Evolutionary conservation across 495 filamentous ascomycete species (phyloP).

Genomic region (Aspergillus sparsus): DNA sequence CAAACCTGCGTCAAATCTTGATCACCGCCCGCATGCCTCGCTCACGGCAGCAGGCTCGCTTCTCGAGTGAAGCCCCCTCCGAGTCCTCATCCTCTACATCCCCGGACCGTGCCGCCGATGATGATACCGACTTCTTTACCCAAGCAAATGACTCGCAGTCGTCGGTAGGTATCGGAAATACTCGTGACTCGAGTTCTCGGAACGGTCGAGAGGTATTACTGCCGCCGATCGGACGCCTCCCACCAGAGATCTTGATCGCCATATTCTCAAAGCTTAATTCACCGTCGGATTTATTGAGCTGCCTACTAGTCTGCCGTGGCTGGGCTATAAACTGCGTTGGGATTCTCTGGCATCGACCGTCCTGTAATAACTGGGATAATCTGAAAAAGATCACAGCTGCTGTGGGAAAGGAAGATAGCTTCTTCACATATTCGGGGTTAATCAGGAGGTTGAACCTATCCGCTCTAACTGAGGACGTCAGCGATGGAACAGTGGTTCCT

Average conservation of each 20-base stretch:
- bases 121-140: conserved; percentile 92
- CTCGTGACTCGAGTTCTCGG: conserved; percentile 66
- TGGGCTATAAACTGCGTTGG: conserved; percentile 95
- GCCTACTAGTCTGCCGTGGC: conserved; percentile 87
- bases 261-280: conserved; percentile 83
- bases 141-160: conserved; percentile 87
- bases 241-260: conserved; percentile 90
- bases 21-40: conserved; percentile 39
- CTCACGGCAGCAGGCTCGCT: conserved; percentile 40
- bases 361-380: conserved; percentile 81
- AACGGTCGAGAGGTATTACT: conserved; percentile 56
- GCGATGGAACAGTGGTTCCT: conserved; percentile 83
- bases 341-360: conserved; percentile 90
- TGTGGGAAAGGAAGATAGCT: conserved; percentile 65
- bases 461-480: conserved; percentile 71
- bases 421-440: conserved; percentile 82
- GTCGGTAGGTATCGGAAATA: conserved; percentile 76
- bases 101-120: conserved; percentile 77
- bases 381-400: conserved; percentile 76
- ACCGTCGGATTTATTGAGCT: conserved; percentile 73
- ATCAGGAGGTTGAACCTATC: conserved; percentile 91
- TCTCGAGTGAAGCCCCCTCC: conserved; percentile 50
- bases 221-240: conserved; percentile 79
- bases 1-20: background rate
- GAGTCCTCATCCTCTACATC: conserved; percentile 80